Conservation (phyloP, 2,329 filamentous ascomycete genomes). For the Aspergillus sp. region DNA sequence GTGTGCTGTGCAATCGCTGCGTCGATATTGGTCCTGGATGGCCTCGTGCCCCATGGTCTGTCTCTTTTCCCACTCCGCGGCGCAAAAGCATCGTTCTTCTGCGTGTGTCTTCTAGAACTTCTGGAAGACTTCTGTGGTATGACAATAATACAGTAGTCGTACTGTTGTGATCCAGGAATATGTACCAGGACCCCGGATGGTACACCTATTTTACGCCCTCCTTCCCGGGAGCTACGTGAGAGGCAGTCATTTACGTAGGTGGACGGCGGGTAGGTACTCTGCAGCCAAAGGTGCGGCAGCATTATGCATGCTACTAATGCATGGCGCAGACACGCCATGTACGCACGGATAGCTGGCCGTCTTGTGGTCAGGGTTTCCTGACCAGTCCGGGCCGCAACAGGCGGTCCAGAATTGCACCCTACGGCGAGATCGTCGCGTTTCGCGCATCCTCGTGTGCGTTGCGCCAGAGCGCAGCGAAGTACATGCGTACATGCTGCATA, state of each 20-base stretch:
- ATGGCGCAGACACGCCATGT: neutral
- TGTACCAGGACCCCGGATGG: neutral
- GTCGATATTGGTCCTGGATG: neutral
- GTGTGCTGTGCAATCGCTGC: neutral
- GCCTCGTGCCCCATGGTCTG: neutral
- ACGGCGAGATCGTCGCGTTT: neutral
- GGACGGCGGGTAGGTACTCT: constrained; percentile 1
- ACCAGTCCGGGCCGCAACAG: neutral
- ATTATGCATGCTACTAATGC: constrained; percentile 1
- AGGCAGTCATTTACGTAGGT: neutral
- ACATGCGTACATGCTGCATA: neutral
- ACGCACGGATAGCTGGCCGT: neutral
- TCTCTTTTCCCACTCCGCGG: neutral
- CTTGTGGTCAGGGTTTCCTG: neutral
- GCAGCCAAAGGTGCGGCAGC: neutral
- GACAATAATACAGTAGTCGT: neutral
- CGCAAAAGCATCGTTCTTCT: neutral
- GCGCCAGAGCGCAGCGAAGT: neutral
- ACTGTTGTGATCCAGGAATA: neutral
- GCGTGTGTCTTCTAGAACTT: neutral
- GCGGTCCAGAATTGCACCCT: neutral
- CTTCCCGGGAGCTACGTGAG: neutral
- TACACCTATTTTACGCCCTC: neutral
- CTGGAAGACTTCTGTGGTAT: neutral
- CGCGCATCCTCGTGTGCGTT: neutral